Conservation (phyloP, 257 asterid species). For the Gentiana dahurica region DNA sequence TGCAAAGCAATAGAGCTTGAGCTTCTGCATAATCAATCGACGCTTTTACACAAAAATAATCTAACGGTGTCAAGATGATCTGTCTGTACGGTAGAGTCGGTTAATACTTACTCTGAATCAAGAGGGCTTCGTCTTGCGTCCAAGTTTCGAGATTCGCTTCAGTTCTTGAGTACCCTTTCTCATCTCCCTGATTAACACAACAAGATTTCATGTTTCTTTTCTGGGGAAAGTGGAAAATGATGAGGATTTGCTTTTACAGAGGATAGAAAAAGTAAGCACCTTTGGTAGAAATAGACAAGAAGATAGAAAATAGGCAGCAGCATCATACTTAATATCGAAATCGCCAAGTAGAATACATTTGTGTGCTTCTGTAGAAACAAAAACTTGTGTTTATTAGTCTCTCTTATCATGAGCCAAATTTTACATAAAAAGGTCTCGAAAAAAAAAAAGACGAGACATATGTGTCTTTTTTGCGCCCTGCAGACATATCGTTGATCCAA, state of each 20-base stretch:
- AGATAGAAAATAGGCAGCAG: conserved; percentile 76
- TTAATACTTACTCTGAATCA: conserved; percentile 17
- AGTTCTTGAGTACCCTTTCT: conserved; percentile 55
- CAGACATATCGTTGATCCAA: too few relatives aligned
- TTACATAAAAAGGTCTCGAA: too few relatives aligned
- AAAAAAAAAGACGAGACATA: too few relatives aligned
- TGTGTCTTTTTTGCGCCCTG: too few relatives aligned
- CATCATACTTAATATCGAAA: conserved; percentile 59
- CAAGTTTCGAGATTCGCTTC: conserved; percentile 48
- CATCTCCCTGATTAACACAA: conserved; percentile 40
- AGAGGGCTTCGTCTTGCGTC: conserved; percentile 63
- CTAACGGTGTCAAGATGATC: too few relatives aligned
- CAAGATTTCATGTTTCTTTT: neutral
- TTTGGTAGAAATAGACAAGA: conserved; percentile 57
- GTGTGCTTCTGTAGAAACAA: conserved; percentile 55
- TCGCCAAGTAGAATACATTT: conserved; percentile 52
- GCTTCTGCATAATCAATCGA: too few relatives aligned
- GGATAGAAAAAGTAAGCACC: conserved; percentile 38
- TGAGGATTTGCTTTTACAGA: conserved; percentile 1
- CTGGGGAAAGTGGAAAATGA: neutral
- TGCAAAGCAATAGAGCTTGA: too few relatives aligned
- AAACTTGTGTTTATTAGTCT: too few relatives aligned
- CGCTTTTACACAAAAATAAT: too few relatives aligned
- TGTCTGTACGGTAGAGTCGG: neutral
- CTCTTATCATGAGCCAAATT: too few relatives aligned